Evolutionary conservation across 495 filamentous ascomycete genomes (phyloP), one percentile per base, ranked within the genome.

Genomic region (Penicillium atrosanguineum): DNA sequence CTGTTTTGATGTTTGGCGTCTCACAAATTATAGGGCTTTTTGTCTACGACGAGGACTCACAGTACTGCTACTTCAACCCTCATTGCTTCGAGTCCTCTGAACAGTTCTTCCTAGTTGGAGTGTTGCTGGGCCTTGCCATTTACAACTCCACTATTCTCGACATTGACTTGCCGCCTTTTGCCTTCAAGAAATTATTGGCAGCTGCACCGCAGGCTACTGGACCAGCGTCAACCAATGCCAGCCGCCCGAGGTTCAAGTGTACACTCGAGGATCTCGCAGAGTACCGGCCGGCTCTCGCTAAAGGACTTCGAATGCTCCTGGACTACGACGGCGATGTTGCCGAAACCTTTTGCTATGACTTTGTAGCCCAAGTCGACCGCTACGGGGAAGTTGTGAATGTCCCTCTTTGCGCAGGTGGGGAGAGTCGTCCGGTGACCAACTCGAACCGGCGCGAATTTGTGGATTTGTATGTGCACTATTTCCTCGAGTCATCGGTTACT

Each of bases 121-220:
- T 91, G 36, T 72, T 96, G 28, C 81, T 96, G 23, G 92, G 92
- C 4, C 80, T 97, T 21, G 92, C 92, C 18, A 96, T 97, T 60
- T 96, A 97, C 75, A 96, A 97, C 69, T 95, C 90, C 1, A 97
- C 90, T 2, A 96, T 97, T 60, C 78, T 97, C 6, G 92, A 97
- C 62, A 81, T 97, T 43, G 87, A 89, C 8, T 76, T 97, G 15
- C 92, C 92, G 5, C 91, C 93, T n/a, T 96, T 96, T 65, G 86
- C 87, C 1, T 97, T 96, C 67, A 85, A 89, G 56, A 96, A 96
- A 69, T 74, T 96, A 25, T 76, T 96, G 41, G 86, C 87, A 16
- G 79, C 87, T 16, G 86, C 84, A 6, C 86, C 89, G 7, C 69
- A 73, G 15, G 73, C 79, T 7, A 73, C 68, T 25, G 74, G 72